phyloP scores from a whole-genome alignment of 805 yeast species.

The Aciculoconidium aculeatum region DNA sequence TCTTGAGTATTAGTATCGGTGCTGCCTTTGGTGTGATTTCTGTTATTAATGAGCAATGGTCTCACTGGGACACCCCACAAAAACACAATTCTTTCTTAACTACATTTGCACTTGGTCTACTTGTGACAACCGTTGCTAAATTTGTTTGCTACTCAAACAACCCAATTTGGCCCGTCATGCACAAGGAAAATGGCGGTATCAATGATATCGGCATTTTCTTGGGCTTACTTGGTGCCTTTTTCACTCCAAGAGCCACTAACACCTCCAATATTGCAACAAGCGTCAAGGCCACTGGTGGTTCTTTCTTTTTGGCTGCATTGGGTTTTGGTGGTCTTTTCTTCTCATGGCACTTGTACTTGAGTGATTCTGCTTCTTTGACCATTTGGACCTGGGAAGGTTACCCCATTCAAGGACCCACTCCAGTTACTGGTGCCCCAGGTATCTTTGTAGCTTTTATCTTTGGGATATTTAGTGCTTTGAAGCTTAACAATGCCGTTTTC shows the following conservation, averaged over 20 bases:
- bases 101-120: conserved; percentile 65
- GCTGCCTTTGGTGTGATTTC: conserved; percentile 56
- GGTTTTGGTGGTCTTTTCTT: conserved; percentile 79
- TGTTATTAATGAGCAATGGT: conserved; percentile 47
- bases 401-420: conserved; percentile 80
- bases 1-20: conserved; percentile 63
- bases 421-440: conserved; percentile 76
- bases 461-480: conserved; percentile 39
- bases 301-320: conserved; percentile 45
- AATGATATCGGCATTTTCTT: conserved; percentile 62
- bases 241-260: conserved; percentile 41
- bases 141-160: conserved; percentile 77
- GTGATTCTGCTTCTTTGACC: conserved; percentile 83
- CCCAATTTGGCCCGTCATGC: conserved; percentile 96
- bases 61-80: conserved; percentile 22
- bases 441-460: conserved; percentile 53
- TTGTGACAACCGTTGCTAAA: conserved; percentile 68
- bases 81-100: conserved; percentile 42
- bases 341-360: conserved; percentile 64
- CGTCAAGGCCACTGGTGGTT: conserved; percentile 31
- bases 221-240: conserved; percentile 59
- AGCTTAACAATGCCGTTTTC: conserved; percentile 18
- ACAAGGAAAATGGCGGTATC: conserved; percentile 78
- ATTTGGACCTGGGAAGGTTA: conserved; percentile 97
- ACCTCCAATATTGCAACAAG: conserved; percentile 9